A percentile compares a stretch with the other conserved stretches of the same genome.
Conservation (phyloP, 2,329 filamentous ascomycete genomes). For the Botrytis porri region DNA sequence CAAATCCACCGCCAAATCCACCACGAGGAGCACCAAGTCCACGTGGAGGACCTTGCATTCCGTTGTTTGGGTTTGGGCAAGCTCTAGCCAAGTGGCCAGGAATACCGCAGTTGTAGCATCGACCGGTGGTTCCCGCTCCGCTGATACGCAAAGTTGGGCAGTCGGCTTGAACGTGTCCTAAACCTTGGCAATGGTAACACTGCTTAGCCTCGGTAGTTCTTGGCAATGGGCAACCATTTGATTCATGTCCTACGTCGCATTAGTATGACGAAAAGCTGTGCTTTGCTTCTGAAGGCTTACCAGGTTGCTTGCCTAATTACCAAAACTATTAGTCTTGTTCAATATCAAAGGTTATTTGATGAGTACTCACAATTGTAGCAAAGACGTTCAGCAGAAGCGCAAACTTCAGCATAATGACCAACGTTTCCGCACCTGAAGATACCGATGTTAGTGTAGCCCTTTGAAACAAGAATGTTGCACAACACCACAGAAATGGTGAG, state of each 20-base stretch:
- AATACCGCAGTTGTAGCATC: conserved; percentile 96
- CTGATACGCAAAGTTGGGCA: conserved; percentile 94
- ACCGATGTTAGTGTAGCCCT: conserved; percentile 3
- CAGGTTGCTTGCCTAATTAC: conserved; percentile 72
- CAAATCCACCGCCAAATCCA: conserved; percentile 60
- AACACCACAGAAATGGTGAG: neutral
- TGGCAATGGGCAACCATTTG: conserved; percentile 93
- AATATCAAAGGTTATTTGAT: neutral
- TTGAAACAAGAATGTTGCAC: conserved; percentile 2
- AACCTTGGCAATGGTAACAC: conserved; percentile 99
- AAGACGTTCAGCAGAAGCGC: conserved; percentile 94
- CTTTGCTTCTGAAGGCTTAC: conserved; percentile 40
- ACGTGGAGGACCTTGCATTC: conserved; percentile 51
- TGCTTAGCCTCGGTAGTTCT: conserved; percentile 98
- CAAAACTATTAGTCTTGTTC: conserved; percentile 18
- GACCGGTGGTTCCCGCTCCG: conserved; percentile 75
- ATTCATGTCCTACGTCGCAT: conserved; percentile 72
- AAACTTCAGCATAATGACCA: conserved; percentile 82
- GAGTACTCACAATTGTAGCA: conserved; percentile 92
- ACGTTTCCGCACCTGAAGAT: conserved; percentile 63
- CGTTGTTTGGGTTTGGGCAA: conserved; percentile 72
- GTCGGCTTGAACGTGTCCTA: conserved; percentile 97
- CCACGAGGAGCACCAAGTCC: conserved; percentile 69
- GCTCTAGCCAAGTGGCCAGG: conserved; percentile 88
- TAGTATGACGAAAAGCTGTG: neutral